These are phyloP conservation scores for Acacia melanoxylon DNA, from an alignment of 306 rosid species.

Conservation along the genomic window DNA sequence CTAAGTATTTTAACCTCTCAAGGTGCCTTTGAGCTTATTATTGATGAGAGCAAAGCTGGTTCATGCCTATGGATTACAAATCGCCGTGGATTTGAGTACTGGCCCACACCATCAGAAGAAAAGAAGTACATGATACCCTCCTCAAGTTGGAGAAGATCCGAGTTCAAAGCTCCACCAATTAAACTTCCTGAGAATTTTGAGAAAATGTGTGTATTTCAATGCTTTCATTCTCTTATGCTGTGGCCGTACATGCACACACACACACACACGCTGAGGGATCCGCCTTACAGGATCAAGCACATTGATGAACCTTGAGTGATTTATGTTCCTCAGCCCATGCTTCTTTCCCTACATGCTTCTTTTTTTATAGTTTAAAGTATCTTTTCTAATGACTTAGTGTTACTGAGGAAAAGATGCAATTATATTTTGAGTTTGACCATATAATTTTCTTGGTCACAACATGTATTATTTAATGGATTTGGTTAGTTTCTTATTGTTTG, in stretches of 20 bases:
- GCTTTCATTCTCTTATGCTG: not conserved
- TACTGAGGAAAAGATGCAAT: constrained; percentile 12
- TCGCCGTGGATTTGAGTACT: constrained; percentile 91
- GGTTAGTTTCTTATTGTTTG: constrained; percentile 34
- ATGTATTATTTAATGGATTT: constrained; percentile 28
- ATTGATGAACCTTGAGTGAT: not conserved
- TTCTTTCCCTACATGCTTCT: not conserved
- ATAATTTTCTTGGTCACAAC: constrained; percentile 23
- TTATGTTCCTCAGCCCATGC: not conserved
- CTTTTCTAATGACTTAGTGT: constrained; percentile 11
- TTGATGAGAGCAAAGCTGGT: constrained; percentile 88
- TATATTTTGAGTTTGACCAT: constrained; percentile 25
- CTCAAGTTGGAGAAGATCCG: constrained; percentile 43
- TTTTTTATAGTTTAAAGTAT: constrained; percentile 9
- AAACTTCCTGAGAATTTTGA: constrained; percentile 74
- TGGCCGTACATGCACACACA: not conserved
- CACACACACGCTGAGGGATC: not conserved
- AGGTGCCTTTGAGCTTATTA: constrained; percentile 92
- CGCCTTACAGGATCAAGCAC: not conserved
- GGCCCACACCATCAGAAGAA: constrained; percentile 84
- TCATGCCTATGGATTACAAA: constrained; percentile 90
- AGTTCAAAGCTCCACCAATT: constrained; percentile 51
- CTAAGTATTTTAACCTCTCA: constrained; percentile 31
- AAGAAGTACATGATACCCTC: constrained; percentile 50
- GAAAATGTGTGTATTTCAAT: constrained; percentile 65